Conservation (phyloP, 2,329 filamentous ascomycete genomes). For the Exophiala alcalophila region DNA sequence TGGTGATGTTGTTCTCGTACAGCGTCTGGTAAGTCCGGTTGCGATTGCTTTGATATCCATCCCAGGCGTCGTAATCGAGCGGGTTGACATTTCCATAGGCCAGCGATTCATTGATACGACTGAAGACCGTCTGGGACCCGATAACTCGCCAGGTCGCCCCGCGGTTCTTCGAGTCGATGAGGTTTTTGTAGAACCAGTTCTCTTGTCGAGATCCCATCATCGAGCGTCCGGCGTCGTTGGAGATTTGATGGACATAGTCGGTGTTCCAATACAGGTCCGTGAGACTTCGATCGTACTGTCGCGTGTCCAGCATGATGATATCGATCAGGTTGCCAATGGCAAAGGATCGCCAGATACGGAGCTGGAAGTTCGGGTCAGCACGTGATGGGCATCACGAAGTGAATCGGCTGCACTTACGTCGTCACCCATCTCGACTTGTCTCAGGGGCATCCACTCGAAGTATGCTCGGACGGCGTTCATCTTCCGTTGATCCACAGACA, state of each 20-base stretch:
- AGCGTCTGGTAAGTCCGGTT: slow-evolving; percentile 68
- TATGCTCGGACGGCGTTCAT: slow-evolving; percentile 66
- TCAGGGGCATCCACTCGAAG: slow-evolving; percentile 33
- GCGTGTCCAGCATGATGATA: slow-evolving; percentile 66
- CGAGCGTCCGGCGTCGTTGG: slow-evolving; percentile 63
- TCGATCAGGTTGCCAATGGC: slow-evolving; percentile 64
- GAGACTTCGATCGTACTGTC: slow-evolving; percentile 66
- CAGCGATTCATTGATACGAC: slow-evolving; percentile 51
- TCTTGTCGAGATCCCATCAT: slow-evolving; percentile 73
- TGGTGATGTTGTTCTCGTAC: slow-evolving; percentile 65
- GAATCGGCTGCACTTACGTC: slow-evolving; percentile 53
- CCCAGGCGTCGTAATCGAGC: slow-evolving; percentile 59
- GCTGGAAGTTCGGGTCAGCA: slow-evolving; percentile 31
- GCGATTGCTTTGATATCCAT: slow-evolving; percentile 67
- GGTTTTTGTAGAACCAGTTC: slow-evolving; percentile 66
- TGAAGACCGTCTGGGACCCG: slow-evolving; percentile 69
- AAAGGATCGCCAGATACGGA: slow-evolving; percentile 67
- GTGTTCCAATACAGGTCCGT: slow-evolving; percentile 60
- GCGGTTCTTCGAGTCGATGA: slow-evolving; percentile 59
- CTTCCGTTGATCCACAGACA: slow-evolving; percentile 70
- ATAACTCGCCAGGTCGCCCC: slow-evolving; percentile 69
- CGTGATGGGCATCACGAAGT: too few relatives aligned
- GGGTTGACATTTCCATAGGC: slow-evolving; percentile 42
- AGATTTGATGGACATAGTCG: slow-evolving; percentile 60
- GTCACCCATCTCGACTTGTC: slow-evolving; percentile 66